Conservation (phyloP, 2,329 filamentous ascomycete species). For the Ceratocystis destructans region DNA sequence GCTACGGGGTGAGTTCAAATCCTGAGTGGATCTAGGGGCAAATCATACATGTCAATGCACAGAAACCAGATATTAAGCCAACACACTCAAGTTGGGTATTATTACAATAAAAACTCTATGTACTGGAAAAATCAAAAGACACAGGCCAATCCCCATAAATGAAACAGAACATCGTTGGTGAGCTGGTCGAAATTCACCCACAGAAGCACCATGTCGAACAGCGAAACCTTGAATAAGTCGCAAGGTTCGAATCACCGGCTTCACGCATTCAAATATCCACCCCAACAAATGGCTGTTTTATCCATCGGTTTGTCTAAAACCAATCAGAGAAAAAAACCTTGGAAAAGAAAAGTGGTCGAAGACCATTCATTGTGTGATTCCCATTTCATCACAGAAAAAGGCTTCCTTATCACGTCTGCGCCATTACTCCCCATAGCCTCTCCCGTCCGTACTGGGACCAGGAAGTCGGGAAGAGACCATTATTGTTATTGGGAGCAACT, state of each 20-base stretch:
- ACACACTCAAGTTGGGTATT: conserved; percentile 20
- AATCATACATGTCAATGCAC: neutral
- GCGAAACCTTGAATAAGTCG: neutral
- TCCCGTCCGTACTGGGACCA: conserved; percentile 5
- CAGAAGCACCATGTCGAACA: neutral
- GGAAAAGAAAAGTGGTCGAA: neutral
- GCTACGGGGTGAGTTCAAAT: neutral
- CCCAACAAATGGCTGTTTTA: neutral
- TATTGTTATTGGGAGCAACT: no score
- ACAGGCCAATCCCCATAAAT: neutral
- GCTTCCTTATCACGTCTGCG: neutral
- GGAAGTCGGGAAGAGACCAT: neutral
- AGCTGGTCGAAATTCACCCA: neutral
- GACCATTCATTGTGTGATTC: neutral
- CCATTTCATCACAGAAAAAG: neutral
- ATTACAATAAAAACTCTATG: conserved; percentile 19
- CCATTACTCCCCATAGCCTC: neutral
- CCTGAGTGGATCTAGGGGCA: neutral
- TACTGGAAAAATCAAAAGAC: conserved; percentile 13
- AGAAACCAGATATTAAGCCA: conserved; percentile 17
- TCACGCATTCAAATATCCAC: neutral
- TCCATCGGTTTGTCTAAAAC: neutral
- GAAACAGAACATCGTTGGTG: neutral
- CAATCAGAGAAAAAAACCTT: neutral
- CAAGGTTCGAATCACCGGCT: neutral